phyloP scores from a whole-genome alignment of 2,329 filamentous ascomycete species.

The Teratosphaeria pseudoeucalypti region DNA sequence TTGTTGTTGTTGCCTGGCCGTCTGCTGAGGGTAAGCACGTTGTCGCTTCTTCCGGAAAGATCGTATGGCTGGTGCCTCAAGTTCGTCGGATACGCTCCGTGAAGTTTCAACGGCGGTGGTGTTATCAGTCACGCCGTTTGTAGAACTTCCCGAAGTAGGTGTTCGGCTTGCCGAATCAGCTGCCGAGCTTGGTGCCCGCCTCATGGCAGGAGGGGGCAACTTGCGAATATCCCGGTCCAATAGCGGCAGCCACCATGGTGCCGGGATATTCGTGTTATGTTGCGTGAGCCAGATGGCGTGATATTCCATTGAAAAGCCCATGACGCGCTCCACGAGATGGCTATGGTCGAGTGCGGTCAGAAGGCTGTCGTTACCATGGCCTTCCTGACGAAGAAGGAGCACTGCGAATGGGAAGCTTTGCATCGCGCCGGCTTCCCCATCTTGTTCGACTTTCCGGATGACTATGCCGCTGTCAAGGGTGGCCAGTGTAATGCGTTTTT shows the following conservation, averaged over 20 bases:
- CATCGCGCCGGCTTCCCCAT: conserved; percentile 4
- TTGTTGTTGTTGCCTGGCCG: conserved; percentile 2
- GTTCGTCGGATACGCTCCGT: conserved; percentile 24
- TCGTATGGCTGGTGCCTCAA: conserved; percentile 30
- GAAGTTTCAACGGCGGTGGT: conserved; percentile 24
- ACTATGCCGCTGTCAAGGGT: conserved; percentile 38
- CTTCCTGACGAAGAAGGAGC: conserved; percentile 41
- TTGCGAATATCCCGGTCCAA: conserved; percentile 44
- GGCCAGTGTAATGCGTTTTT: conserved; percentile 30
- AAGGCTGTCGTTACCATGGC: conserved; percentile 28
- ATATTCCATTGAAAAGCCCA: conserved; percentile 44
- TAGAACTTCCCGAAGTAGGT: conserved; percentile 29
- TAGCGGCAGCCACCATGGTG: conserved; percentile 39
- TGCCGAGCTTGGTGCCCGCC: conserved; percentile 9
- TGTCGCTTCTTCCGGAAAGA: conserved; percentile 36
- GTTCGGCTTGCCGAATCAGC: conserved; percentile 14
- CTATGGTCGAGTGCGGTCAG: conserved; percentile 36
- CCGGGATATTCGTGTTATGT: conserved; percentile 35
- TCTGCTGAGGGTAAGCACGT: not conserved
- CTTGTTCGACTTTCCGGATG: conserved; percentile 26
- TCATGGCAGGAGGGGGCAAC: conserved; percentile 30
- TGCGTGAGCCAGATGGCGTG: conserved; percentile 42
- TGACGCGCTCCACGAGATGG: conserved; percentile 42
- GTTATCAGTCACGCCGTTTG: conserved; percentile 24
- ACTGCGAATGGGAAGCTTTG: conserved; percentile 41